Conservation (phyloP, 2,329 filamentous ascomycete species). For the Stemphylium vesicarium region DNA sequence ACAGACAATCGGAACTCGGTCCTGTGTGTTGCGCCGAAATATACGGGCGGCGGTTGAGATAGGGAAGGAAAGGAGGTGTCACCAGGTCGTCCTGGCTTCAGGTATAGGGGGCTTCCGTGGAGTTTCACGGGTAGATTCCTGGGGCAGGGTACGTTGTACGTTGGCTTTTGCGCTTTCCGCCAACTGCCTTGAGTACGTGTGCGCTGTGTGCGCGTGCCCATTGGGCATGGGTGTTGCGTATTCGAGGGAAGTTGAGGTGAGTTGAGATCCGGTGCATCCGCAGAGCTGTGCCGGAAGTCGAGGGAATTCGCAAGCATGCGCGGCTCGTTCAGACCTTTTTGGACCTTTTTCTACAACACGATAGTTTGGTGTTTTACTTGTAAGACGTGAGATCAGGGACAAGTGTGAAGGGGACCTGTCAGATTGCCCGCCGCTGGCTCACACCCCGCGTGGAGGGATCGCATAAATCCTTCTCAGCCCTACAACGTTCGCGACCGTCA, state of each 20-base stretch:
- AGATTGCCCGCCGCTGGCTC: neutral
- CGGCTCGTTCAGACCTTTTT: neutral
- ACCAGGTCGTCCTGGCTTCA: neutral
- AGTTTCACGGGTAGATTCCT: conserved; percentile 2
- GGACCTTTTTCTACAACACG: neutral
- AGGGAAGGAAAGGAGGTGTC: neutral
- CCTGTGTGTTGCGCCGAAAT: conserved; percentile 3
- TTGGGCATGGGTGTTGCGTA: conserved; percentile 1
- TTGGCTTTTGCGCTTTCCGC: neutral
- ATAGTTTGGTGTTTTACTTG: neutral
- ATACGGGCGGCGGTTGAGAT: conserved; percentile 1
- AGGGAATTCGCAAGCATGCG: neutral
- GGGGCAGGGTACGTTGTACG: neutral
- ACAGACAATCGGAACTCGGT: conserved; percentile 5
- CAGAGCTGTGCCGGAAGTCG: neutral
- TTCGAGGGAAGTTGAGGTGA: neutral
- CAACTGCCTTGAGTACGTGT: neutral
- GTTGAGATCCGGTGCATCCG: neutral
- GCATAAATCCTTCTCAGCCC: conserved; percentile 1
- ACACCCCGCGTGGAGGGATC: neutral
- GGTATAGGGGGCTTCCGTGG: conserved; percentile 2
- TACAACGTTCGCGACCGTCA: conserved; percentile 17
- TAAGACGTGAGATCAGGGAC: neutral
- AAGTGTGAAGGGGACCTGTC: neutral
- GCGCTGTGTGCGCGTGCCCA: conserved; percentile 2